A percentile compares a stretch with the other conserved stretches of the same genome.
phyloP scores from a whole-genome alignment of 768 basidiomycete genomes.

The Favolaschia claudopus region DNA sequence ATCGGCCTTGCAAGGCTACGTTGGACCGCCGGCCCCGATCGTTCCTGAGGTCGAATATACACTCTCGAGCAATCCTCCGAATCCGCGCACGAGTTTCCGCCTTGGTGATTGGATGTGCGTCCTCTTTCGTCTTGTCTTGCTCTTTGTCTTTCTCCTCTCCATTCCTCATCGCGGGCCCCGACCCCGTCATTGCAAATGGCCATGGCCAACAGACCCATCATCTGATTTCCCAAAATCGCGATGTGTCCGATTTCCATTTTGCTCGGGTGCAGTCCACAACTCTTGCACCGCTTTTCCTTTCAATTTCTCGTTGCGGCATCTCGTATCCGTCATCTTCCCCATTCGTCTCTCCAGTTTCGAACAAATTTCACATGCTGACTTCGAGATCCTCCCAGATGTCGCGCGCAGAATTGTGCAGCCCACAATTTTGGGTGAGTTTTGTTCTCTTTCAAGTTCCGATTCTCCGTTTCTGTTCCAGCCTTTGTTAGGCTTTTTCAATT shows the following conservation, averaged over 20 bases:
- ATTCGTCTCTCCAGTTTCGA: constrained; percentile 23
- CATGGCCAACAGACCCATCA: too few species aligned
- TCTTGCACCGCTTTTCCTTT: constrained; percentile 28
- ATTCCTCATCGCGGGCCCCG: not conserved
- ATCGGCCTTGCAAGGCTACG: constrained; percentile 20
- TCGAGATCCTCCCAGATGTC: constrained; percentile 56
- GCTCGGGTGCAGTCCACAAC: too few species aligned
- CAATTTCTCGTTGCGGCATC: constrained; percentile 22
- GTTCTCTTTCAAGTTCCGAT: constrained; percentile 21
- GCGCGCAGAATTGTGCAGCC: constrained; percentile 72
- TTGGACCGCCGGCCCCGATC: constrained; percentile 29
- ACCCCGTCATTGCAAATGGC: too few species aligned
- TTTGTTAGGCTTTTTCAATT: not conserved
- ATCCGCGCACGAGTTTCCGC: constrained; percentile 70
- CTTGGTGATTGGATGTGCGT: constrained; percentile 83
- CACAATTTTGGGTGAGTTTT: constrained; percentile 85
- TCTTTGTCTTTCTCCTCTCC: constrained; percentile 15
- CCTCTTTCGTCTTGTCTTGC: constrained; percentile 20
- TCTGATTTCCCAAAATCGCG: too few species aligned
- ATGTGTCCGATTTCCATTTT: constrained; percentile 17
- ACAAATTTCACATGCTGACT: constrained; percentile 33
- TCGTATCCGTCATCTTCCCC: constrained; percentile 23
- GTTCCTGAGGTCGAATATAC: constrained; percentile 53
- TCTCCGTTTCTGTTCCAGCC: not conserved
- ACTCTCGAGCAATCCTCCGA: constrained; percentile 75